A percentile compares a stretch with the other conserved stretches of the same genome.
These are phyloP conservation scores for Nothophytophthora sp. DNA, from an alignment of 352 stramenopile genomes.

Conservation along the genomic window DNA sequence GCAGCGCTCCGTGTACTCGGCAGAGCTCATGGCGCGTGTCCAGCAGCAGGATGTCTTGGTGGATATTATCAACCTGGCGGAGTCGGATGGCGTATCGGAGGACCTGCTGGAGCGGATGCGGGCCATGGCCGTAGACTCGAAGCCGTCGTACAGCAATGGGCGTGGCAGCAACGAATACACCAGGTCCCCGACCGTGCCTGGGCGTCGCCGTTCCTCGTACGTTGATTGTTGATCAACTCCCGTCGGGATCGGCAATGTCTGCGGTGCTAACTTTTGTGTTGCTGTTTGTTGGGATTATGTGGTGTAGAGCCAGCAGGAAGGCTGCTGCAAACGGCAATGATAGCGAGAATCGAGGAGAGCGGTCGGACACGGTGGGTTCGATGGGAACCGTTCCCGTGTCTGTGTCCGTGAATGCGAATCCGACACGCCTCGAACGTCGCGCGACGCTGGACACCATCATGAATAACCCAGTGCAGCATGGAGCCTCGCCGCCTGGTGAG, in stretches of 20 bases:
- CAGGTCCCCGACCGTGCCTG: constrained; percentile 2
- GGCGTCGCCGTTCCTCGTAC: constrained; percentile 30
- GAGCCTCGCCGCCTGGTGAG: constrained; percentile 22
- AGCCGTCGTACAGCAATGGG: constrained; percentile 65
- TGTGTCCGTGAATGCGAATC: constrained; percentile 34
- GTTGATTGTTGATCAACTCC: no score
- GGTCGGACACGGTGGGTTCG: constrained; percentile 66
- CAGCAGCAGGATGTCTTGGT: constrained; percentile 35
- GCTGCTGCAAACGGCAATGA: background rate
- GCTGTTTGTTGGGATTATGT: no score
- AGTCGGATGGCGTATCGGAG: constrained; percentile 51
- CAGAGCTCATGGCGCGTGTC: constrained; percentile 70
- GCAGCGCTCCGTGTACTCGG: constrained; percentile 79
- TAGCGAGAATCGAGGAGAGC: constrained; percentile 36
- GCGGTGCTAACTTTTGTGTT: constrained; percentile 14
- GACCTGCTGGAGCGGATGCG: constrained; percentile 55
- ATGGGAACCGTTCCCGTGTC: constrained; percentile 63
- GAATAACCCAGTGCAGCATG: constrained; percentile 42
- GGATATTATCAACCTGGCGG: constrained; percentile 50
- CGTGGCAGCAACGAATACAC: constrained; percentile 21
- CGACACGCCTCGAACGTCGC: constrained; percentile 32
- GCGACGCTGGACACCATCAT: constrained; percentile 51
- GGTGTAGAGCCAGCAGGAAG: constrained; percentile 13
- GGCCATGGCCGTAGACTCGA: constrained; percentile 65
- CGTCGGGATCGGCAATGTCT: no score